Evolutionary conservation across 306 rosid species (phyloP).

Genomic region (Leucaena leucocephala): DNA sequence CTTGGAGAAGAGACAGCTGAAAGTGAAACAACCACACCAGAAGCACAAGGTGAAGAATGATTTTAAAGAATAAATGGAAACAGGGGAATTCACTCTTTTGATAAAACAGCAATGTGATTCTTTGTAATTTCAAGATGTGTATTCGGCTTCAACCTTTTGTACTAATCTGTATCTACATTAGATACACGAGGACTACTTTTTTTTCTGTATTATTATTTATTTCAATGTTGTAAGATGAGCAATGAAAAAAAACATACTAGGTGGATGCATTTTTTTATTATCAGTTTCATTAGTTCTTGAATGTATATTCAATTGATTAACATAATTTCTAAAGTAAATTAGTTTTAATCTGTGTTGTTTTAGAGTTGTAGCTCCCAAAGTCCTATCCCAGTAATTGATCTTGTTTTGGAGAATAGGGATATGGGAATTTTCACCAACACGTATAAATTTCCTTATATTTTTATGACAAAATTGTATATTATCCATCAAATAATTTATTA

Average conservation of each 20-base stretch:
- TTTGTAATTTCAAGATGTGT: conserved; percentile 41
- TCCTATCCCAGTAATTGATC: background rate
- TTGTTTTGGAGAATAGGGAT: background rate
- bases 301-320: background rate
- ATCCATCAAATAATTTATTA: too few species aligned
- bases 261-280: conserved; percentile 51
- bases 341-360: background rate
- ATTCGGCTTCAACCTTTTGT: conserved; percentile 40
- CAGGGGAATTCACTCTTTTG: conserved; percentile 35
- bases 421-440: background rate
- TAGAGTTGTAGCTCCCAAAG: background rate
- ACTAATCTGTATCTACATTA: conserved; percentile 47
- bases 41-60: conserved; percentile 34
- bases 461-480: too few species aligned
- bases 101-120: conserved; percentile 35
- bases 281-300: conserved; percentile 21
- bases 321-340: background rate
- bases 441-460: too few species aligned
- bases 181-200: conserved; percentile 50
- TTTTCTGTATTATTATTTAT: conserved; percentile 30
- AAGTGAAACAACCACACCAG: conserved; percentile 38
- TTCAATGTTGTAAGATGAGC: conserved; percentile 37
- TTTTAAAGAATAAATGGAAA: conserved; percentile 15
- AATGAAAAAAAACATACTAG: conserved; percentile 14
- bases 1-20: conserved; percentile 67